Evolutionary conservation across 2,329 filamentous ascomycete genomes (phyloP).

Genomic region (Colletotrichum cuscutae): DNA sequence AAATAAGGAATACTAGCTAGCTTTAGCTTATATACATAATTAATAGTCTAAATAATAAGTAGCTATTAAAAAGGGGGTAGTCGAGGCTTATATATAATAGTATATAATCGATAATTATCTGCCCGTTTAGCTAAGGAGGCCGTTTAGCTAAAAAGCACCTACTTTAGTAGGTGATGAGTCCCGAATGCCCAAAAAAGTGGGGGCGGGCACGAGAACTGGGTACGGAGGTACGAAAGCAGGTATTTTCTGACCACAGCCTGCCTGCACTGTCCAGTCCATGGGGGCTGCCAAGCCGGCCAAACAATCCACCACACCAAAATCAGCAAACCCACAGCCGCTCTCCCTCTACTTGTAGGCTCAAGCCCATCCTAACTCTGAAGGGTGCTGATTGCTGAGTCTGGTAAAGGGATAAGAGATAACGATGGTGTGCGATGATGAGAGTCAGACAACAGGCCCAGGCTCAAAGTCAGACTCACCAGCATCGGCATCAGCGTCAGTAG

Average conservation of each 20-base stretch:
- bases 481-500: slow-evolving; percentile 11
- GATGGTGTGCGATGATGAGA: neutral
- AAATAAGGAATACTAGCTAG: too few relatives aligned
- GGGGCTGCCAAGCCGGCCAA: slow-evolving; percentile 12
- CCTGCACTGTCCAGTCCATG: neutral
- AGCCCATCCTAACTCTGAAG: slow-evolving; percentile 7
- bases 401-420: neutral
- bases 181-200: too few relatives aligned
- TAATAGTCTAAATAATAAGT: too few relatives aligned
- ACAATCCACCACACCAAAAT: slow-evolving; percentile 7
- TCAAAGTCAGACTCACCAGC: neutral
- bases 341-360: neutral
- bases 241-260: neutral
- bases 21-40: too few relatives aligned
- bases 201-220: too few relatives aligned
- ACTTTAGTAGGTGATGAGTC: too few relatives aligned
- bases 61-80: too few relatives aligned
- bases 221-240: slow-evolving; percentile 5
- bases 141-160: too few relatives aligned
- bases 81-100: too few relatives aligned
- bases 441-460: neutral
- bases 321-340: slow-evolving; percentile 2
- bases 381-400: neutral
- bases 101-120: too few relatives aligned
- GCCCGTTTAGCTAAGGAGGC: too few relatives aligned